Evolutionary conservation across 305 asterid species (phyloP), one percentile per base, ranked within the genome.

Genomic region (Solanum hybrid): DNA sequence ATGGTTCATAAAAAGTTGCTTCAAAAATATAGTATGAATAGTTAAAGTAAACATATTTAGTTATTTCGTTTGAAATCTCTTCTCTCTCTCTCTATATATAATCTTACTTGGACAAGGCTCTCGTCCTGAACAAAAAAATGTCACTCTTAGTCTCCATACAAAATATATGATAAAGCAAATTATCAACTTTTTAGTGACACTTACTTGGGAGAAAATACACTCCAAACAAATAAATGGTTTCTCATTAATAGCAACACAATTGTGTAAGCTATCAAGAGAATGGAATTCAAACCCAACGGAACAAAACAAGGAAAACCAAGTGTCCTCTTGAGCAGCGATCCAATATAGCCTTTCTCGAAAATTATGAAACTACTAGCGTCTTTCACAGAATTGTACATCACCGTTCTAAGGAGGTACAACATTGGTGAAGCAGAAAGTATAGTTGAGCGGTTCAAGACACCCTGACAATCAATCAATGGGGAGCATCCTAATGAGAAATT

Each of bases 191-290:
- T 32, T 31, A 38, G 88, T 2, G 80, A 38, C 77, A 91, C 96
- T 95, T 94, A 95, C 99, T 96, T 97, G 10, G 98, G 98, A 78
- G 99, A 96, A 89, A 96, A 97, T 91, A 97, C 99, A 22, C 98
- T 97, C 99, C 99, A 97, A 78, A 2, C 93, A 32, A 96, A 96
- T 42, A 95, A 94, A 91, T 97, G 99, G 89, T 95, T 95, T 93
- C 98, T 90, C 99, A 96, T 96, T 76, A 95, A 90, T 32, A 97
- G 94, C 95, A 97, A 89, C 7, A 95, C 90, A 75, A 93, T 79
- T 27, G 98, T 94, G 92, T 96, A 96, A 2, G 97, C 95, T 16
- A 95, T 90, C 90, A 96, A 95, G 79, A 96, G 87, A 51, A 95
- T 46, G 77, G 99, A 96, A 91, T 96, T 97, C 90, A 97, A 89